Conservation (phyloP, 2,329 filamentous ascomycete species). For the Colletotrichum sojae region DNA sequence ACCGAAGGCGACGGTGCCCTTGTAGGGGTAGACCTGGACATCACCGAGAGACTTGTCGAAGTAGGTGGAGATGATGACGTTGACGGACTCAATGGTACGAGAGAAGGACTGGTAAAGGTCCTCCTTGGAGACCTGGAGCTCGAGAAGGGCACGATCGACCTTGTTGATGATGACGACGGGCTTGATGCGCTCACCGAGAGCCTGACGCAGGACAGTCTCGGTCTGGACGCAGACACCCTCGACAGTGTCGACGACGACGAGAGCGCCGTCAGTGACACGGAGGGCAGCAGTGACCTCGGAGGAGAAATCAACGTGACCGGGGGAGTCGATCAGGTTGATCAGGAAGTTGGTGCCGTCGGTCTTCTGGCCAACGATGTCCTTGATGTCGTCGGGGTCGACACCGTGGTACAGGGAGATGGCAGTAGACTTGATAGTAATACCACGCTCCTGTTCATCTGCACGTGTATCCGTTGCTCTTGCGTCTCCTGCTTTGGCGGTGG, state of each 20-base stretch:
- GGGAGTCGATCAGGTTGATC: conserved; percentile 99
- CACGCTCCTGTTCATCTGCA: conserved; percentile 98
- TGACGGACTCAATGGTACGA: conserved; percentile 99
- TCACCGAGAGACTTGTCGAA: conserved; percentile 97
- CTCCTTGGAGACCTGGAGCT: conserved; percentile 98
- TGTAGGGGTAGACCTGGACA: conserved; percentile 98
- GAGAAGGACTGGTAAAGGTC: conserved; percentile 99
- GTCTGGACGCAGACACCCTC: conserved; percentile 99
- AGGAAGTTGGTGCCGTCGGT: conserved; percentile 96
- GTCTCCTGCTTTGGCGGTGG: conserved; percentile 96
- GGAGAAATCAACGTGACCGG: conserved; percentile 99
- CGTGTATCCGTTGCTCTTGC: conserved; percentile 97
- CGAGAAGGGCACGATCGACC: conserved; percentile 99
- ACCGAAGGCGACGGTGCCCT: conserved; percentile 98
- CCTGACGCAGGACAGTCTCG: conserved; percentile 99
- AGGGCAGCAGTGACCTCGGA: conserved; percentile 99
- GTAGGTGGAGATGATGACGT: conserved; percentile 99
- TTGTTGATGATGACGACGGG: conserved; percentile 99
- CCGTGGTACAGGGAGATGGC: conserved; percentile 98
- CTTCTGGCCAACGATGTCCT: conserved; percentile 92
- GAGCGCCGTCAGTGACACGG: conserved; percentile 99
- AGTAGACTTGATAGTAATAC: conserved; percentile 99
- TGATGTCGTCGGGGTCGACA: conserved; percentile 88
- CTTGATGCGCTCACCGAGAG: conserved; percentile 99
- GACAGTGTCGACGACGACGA: conserved; percentile 99